phyloP scores from a whole-genome alignment of 768 basidiomycete genomes.

The Glaciozyma antarctica region DNA sequence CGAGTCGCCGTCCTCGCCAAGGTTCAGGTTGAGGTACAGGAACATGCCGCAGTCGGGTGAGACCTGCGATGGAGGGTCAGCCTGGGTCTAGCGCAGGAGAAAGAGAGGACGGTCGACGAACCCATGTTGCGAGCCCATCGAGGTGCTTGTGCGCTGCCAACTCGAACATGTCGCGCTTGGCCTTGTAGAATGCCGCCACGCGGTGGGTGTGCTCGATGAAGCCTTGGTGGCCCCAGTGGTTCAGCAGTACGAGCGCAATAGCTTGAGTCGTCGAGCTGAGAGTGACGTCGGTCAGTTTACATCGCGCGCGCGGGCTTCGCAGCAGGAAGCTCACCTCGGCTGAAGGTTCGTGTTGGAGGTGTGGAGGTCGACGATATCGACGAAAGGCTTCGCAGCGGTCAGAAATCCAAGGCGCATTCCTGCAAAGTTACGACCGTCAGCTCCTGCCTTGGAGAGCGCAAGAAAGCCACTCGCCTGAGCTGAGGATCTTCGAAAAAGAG shows the following conservation, averaged over 20 bases:
- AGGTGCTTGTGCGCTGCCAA: constrained; percentile 64
- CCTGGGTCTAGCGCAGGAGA: neutral
- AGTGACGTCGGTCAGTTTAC: neutral
- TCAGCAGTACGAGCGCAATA: constrained; percentile 51
- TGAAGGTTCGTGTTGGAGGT: constrained; percentile 50
- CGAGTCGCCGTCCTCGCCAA: constrained; percentile 51
- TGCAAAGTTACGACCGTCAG: constrained; percentile 44
- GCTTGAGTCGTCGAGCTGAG: constrained; percentile 41
- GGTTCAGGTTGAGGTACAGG: constrained; percentile 32
- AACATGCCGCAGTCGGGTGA: constrained; percentile 45
- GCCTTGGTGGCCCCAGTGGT: constrained; percentile 65
- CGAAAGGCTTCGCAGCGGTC: constrained; percentile 59
- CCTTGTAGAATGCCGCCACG: constrained; percentile 48
- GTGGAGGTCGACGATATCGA: constrained; percentile 61
- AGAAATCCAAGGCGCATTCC: constrained; percentile 75
- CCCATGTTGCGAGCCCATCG: constrained; percentile 54
- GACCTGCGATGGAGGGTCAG: constrained; percentile 31
- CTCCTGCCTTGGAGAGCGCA: neutral
- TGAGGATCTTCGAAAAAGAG: constrained; percentile 69
- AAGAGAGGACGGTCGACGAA: constrained; percentile 41
- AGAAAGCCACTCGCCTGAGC: constrained; percentile 38
- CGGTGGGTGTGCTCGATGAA: constrained; percentile 57
- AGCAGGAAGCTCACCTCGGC: constrained; percentile 29
- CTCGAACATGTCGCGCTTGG: constrained; percentile 69
- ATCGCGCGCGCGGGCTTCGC: constrained; percentile 10